Conservation (phyloP, 2,329 filamentous ascomycete genomes). For the Ilyonectria destructans region DNA sequence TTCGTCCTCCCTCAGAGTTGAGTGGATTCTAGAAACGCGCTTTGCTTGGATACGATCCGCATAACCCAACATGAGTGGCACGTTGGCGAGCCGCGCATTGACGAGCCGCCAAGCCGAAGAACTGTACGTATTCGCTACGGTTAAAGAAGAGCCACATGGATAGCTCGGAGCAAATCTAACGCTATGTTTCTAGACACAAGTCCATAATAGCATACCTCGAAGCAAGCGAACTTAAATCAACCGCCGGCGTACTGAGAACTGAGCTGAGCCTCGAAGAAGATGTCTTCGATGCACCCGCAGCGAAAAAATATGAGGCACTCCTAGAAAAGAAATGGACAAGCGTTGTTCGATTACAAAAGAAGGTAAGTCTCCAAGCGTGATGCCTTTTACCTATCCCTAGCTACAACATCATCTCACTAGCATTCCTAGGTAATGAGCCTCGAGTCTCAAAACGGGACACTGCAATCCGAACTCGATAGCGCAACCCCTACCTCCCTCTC, state of each 20-base stretch:
- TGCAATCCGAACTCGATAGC: slow-evolving; percentile 89
- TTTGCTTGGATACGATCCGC: not conserved
- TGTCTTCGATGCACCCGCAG: slow-evolving; percentile 82
- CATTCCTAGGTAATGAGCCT: slow-evolving; percentile 87
- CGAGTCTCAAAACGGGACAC: slow-evolving; percentile 79
- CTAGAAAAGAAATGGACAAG: slow-evolving; percentile 99
- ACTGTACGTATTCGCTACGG: slow-evolving; percentile 73
- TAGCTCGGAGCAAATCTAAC: slow-evolving; percentile 1
- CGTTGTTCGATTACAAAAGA: slow-evolving; percentile 93
- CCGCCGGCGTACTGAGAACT: slow-evolving; percentile 79
- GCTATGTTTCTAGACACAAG: slow-evolving; percentile 77
- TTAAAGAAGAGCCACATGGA: slow-evolving; percentile 6
- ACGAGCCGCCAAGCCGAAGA: slow-evolving; percentile 87
- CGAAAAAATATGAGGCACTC: slow-evolving; percentile 93
- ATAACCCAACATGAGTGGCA: not conserved
- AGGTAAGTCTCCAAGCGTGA: slow-evolving; percentile 67
- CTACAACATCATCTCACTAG: slow-evolving; percentile 1
- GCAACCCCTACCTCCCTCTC: slow-evolving; percentile 84
- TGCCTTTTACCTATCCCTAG: not conserved
- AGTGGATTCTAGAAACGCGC: not conserved
- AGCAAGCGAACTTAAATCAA: slow-evolving; percentile 78
- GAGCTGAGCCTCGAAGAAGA: slow-evolving; percentile 80
- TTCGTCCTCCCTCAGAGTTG: not conserved
- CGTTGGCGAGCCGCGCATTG: slow-evolving; percentile 55
- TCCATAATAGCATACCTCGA: slow-evolving; percentile 90